These are phyloP conservation scores for Suillus subluteus DNA, from an alignment of 768 basidiomycete genomes.

Conservation along the genomic window DNA sequence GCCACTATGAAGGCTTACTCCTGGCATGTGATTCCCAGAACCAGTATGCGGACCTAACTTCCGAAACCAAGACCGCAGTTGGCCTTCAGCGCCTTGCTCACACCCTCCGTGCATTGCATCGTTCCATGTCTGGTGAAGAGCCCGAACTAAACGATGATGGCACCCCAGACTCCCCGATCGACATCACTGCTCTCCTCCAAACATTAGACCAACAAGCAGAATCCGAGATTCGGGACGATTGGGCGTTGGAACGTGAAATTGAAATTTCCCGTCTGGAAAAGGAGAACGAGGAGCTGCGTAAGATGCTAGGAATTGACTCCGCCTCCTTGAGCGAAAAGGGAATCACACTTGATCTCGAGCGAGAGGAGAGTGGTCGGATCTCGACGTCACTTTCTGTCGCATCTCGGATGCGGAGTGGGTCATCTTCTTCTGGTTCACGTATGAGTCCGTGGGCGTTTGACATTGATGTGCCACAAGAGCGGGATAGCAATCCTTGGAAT, in stretches of 20 bases:
- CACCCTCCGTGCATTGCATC: slow-evolving; percentile 71
- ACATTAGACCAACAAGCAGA: slow-evolving; percentile 44
- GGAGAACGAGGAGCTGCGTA: slow-evolving; percentile 83
- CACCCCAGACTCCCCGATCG: slow-evolving; percentile 38
- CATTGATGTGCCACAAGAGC: slow-evolving; percentile 33
- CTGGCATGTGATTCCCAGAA: slow-evolving; percentile 62
- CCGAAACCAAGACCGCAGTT: slow-evolving; percentile 60
- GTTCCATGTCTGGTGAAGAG: slow-evolving; percentile 68
- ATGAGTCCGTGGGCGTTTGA: slow-evolving; percentile 34
- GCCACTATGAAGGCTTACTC: slow-evolving; percentile 88
- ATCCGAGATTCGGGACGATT: slow-evolving; percentile 62
- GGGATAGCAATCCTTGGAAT: slow-evolving; percentile 22
- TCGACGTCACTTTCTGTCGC: slow-evolving; percentile 25
- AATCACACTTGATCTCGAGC: slow-evolving; percentile 49
- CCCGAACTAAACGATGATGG: slow-evolving; percentile 32
- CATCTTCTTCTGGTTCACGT: slow-evolving; percentile 25
- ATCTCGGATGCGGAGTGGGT: slow-evolving; percentile 31
- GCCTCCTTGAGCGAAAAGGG: slow-evolving; percentile 55
- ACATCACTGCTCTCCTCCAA: slow-evolving; percentile 47
- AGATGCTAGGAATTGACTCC: slow-evolving; percentile 74
- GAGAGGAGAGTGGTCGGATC: slow-evolving; percentile 49
- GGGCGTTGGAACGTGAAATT: slow-evolving; percentile 85
- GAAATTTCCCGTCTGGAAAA: slow-evolving; percentile 82
- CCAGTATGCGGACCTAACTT: slow-evolving; percentile 57
- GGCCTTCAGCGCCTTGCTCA: slow-evolving; percentile 75